A percentile compares a stretch with the other conserved stretches of the same genome.
These are phyloP conservation scores for Stentor coeruleus DNA, from an alignment of 73 alveolate species.

Conservation along the genomic window DNA sequence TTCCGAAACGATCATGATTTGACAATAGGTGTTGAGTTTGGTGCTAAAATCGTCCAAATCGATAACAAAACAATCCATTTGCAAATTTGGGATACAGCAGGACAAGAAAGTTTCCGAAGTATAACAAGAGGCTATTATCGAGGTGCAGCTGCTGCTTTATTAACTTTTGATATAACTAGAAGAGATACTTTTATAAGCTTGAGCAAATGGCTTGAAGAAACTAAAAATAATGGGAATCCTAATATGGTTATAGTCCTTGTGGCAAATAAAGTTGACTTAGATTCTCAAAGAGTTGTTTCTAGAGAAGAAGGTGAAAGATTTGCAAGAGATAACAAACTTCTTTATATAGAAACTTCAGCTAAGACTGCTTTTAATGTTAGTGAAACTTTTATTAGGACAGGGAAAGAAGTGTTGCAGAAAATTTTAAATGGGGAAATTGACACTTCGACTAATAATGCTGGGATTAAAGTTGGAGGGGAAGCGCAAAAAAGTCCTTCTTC, in stretches of 20 bases:
- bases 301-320: slow-evolving; percentile 44
- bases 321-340: slow-evolving; percentile 29
- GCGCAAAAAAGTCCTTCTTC: too few species aligned
- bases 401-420: too few species aligned
- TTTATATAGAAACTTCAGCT: slow-evolving; percentile 22
- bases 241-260: slow-evolving; percentile 66
- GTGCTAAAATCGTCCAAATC: slow-evolving; percentile 36
- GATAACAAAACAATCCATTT: slow-evolving; percentile 42
- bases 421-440: too few species aligned
- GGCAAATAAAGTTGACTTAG: slow-evolving; percentile 82
- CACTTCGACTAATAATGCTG: too few species aligned
- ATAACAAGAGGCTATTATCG: slow-evolving; percentile 87
- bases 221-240: neutral
- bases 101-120: slow-evolving; percentile 86
- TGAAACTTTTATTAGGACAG: too few species aligned
- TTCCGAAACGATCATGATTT: slow-evolving; percentile 57
- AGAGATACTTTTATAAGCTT: slow-evolving; percentile 41
- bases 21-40: slow-evolving; percentile 73
- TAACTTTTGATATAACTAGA: slow-evolving; percentile 30
- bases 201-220: slow-evolving; percentile 39
- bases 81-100: slow-evolving; percentile 88
- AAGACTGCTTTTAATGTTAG: neutral
- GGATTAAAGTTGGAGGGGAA: too few species aligned
- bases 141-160: slow-evolving; percentile 87
- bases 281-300: slow-evolving; percentile 50